Base-by-base conservation (phyloP, 2,329 filamentous ascomycete genomes). In the Metarhizium sp. region DNA sequence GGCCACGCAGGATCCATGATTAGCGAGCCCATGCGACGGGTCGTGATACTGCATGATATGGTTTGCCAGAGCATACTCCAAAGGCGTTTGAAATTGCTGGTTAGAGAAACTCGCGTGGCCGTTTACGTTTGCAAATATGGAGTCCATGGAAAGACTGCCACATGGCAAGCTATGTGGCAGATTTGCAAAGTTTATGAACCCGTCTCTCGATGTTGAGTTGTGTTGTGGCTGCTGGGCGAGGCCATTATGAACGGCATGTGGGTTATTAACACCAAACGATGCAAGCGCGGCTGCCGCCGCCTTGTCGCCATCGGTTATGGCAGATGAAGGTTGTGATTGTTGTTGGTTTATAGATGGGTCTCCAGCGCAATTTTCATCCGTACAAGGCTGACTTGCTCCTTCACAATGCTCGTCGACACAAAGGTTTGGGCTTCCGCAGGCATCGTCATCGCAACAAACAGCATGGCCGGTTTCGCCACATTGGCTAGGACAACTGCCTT, bases 401-500 rank as follows among this genome's bases (percentile, higher is more conserved):
- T 68, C 64, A 58, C 74, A 75, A 42, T 69, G 64, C 50, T 72
- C 59, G 38, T 63, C 62, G 16, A 61, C 51, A 50, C 62, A 64
- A 18, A 61, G 52, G 20, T 63, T 53, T 59, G 63, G 32, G 66
- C 60, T 29, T 56, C 59, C 59, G 59, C 71, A 74, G 6, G 65
- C 63, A 38, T 66, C 64, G 53, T 72, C 68, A 32, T 67, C 66
- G 55, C 73, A 75, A 51, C 69, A 69, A 48, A 71, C 63, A 50
- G 59, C 66, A 20, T 63, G 63, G 29, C 64, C 63, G 25, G 58
- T 61, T 5, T 67, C 67, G 46, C 64, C 69, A 51, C 69, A 73
- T 47, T 72, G 62, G 59, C 67, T 69, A 43, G 63, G 61, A 50
- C 71, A 72, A 40, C 60, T 67, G 49, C 62, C 64, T 6, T 64